Evolutionary conservation across 75 land plant genomes (phyloP), one percentile per base, ranked within the genome.

Genomic region (Pinus albicaulis): DNA sequence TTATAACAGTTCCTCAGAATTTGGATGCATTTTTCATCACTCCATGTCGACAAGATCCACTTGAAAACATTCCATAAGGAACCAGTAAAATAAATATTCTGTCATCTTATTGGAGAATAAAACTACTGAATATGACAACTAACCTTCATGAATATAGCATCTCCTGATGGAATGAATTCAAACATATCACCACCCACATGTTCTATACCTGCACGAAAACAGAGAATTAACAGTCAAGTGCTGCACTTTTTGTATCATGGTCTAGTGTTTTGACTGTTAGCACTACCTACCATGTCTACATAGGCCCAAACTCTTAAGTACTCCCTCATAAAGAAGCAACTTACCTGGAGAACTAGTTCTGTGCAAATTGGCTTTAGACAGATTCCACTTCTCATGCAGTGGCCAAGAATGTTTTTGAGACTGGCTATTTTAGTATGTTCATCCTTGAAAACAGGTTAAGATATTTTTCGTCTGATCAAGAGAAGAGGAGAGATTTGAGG

Each of bases 1-100:
- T 80, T 57, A 72, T 80, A 84, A 72, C 93, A 91, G 71, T 89
- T 89, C 81, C 85, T 76, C 57, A 91, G 60, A 55, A 91, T 83
- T 17, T 25, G 5, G 56, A 64, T 59, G 84, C 87, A 86, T 74
- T 86, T 87, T 20, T 91, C 89, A 57, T 91, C 93, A 14, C 82
- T 84, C 91, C 91, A 91, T 24, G 91, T 83, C 19, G 86, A 81
- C 55, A 91, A 69, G 13, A 91, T 73, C 91, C 93, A 89, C 93
- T 91, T 84, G 20, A 52, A 41, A 58, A 22, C 55, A 71, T 44
- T 48, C 11, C 55, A 65, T 4, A 15, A 65, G 17, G 31, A 15
- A 15, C 28, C 15, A n/a, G 34, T 6, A 2, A 28, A 65, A 1
- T 65, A 28, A 17, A 65, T 65, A 6, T 65, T 26, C 41, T 17